Base-by-base conservation (phyloP, 176 grass and related monocot genomes). In the Eremochloa ophiuroides region DNA sequence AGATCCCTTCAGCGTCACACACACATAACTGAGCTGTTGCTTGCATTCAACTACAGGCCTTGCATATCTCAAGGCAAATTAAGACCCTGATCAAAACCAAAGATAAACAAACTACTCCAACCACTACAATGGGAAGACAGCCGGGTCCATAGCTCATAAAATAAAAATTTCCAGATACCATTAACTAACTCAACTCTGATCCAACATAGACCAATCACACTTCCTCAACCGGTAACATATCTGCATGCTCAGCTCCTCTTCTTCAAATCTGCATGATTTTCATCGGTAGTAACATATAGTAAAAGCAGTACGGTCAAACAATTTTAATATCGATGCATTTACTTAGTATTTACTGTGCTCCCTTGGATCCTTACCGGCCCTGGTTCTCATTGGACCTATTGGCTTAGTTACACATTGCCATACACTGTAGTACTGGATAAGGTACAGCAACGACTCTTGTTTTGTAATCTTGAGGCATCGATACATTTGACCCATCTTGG, bases 351-450 rank as follows among this genome's bases (percentile, higher is more conserved):
- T 60, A 55, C 63, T 79, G 43, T 86, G 51, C 51, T 86, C 62
- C 83, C 89, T 89, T 86, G 83, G 79, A 89, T 92, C 18, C 87
- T 66, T 78, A 60, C 60, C 38, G 14, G 44, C 26, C 33, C 42
- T 66, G 76, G 60, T 80, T 60, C 69, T 73, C 37, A 39, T 79
- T 39, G 65, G 38, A 68, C 59, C 33, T 71, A 76, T 83, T 69
- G 56, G 18, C 28, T 50, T 79, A 75, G 69, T 60, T 37, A 81
- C 78, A 35, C 7, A 56, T 65, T 50, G 79, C 55, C 41, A 44
- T 58, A 25, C 12, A 62, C 11, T 46, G 14, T 8, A 12, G 12
- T 53, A 56, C 53, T 72, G 77, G 73, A 83, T 83, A 58, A 71
- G 72, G 18, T 43, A 14, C 26, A 28, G 35, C 62, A 83, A 78